phyloP scores from a whole-genome alignment of 306 rosid genomes.

The Fagus sylvatica region DNA sequence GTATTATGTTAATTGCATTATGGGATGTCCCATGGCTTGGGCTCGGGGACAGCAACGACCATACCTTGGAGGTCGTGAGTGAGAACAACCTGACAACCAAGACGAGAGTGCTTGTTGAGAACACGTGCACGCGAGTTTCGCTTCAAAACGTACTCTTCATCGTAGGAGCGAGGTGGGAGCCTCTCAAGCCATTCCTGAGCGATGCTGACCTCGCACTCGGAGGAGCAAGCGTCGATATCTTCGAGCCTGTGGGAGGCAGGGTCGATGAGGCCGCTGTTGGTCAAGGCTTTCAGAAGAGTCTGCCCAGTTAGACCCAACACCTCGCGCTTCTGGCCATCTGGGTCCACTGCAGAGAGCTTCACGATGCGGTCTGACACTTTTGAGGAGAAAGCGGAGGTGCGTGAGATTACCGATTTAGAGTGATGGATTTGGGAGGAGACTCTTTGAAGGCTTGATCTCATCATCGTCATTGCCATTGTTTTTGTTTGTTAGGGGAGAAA shows the following conservation, averaged over 20 bases:
- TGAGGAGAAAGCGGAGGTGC: constrained; percentile 30
- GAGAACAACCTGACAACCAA: constrained; percentile 87
- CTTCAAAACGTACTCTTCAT: constrained; percentile 79
- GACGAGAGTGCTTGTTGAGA: constrained; percentile 81
- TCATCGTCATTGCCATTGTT: constrained; percentile 62
- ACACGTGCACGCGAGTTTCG: constrained; percentile 60
- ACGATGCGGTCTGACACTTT: constrained; percentile 88
- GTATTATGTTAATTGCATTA: constrained; percentile 13
- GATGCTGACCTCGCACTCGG: constrained; percentile 89
- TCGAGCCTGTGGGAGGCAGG: constrained; percentile 91
- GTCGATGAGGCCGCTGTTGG: constrained; percentile 72
- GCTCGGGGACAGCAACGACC: constrained; percentile 86
- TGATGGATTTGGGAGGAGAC: constrained; percentile 54
- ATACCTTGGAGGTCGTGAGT: constrained; percentile 85
- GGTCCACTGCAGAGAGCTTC: constrained; percentile 72
- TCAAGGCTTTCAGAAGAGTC: constrained; percentile 71
- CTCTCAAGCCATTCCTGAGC: constrained; percentile 91
- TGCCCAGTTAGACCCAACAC: constrained; percentile 81
- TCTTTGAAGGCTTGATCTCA: constrained; percentile 40
- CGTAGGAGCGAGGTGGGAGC: constrained; percentile 82
- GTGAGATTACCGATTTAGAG: constrained; percentile 57
- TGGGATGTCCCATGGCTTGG: constrained; percentile 89
- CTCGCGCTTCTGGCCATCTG: constrained; percentile 64
- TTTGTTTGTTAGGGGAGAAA: neutral
- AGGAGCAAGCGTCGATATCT: constrained; percentile 90